Evolutionary conservation across 768 basidiomycete genomes (phyloP), one percentile per base, ranked within the genome.

Genomic region (Phlegmacium glaucopus): DNA sequence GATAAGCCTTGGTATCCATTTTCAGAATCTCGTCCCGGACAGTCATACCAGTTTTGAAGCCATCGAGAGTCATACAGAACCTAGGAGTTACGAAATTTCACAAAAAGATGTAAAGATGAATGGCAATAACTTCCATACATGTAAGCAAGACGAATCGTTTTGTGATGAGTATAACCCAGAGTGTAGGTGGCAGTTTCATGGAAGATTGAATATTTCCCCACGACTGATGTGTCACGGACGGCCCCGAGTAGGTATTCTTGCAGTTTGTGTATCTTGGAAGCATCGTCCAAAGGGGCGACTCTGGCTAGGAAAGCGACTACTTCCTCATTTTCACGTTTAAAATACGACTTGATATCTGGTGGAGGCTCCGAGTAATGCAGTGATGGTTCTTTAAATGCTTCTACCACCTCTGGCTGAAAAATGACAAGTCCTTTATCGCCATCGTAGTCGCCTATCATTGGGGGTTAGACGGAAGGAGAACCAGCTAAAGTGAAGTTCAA

Each of bases 401-500:
- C 37, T 10, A 88, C 83, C 16, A 88, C 68, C 12, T 67, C 60
- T 0, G 77, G 77, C 25, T 83, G 70, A 76, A 79, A 86, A 27
- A 82, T 80, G 1, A 78, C 74, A 6, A 72, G 61, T 4, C 74
- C 76, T 13, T 74, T 80, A 50, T 86, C 85, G 1, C 86, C 86
- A 53, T 87, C 86, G 52, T 86, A 86, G 51, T 87, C 86, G 16
- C 85, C 84, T 80, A 45, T 36, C 11, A 25, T 10, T 12, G n/a
- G n/a, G n/a, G n/a, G n/a, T n/a, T n/a, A n/a, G n/a, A n/a, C n/a
- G n/a, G 44, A 22, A 35, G 45, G 9, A 41, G 6, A 9, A 10
- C 10, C 9, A 16, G 27, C 10, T 25, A 25, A 2, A 27, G 16
- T 18, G 15, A 8, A 13, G 27, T 16, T 55, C 68, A 39, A 47